These are phyloP conservation scores for Tricholoma sp. DNA, from an alignment of 768 basidiomycete species.

Conservation along the genomic window DNA sequence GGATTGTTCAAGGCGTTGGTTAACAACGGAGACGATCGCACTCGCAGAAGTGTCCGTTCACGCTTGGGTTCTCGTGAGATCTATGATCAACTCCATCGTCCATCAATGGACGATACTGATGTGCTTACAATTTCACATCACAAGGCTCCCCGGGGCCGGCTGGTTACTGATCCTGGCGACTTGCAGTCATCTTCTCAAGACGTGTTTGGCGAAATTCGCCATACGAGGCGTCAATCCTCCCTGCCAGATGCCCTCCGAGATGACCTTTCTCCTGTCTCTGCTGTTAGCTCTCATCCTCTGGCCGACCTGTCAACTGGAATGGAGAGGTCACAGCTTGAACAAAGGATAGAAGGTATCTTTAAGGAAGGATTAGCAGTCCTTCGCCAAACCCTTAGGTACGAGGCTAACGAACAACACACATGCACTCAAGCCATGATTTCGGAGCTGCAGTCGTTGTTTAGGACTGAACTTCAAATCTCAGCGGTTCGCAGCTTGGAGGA, in stretches of 20 bases:
- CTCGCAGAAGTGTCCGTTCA: constrained; percentile 69
- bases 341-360: constrained; percentile 55
- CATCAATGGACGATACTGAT: constrained; percentile 74
- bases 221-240: constrained; percentile 51
- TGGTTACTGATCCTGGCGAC: constrained; percentile 55
- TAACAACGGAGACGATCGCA: constrained; percentile 55
- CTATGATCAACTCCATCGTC: constrained; percentile 60
- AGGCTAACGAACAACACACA: constrained; percentile 24
- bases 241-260: constrained; percentile 51
- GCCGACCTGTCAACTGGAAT: constrained; percentile 52
- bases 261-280: constrained; percentile 39
- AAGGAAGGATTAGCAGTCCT: constrained; percentile 64
- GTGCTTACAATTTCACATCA: constrained; percentile 65
- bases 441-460: constrained; percentile 65
- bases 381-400: constrained; percentile 31
- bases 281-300: constrained; percentile 35
- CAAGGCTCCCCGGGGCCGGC: constrained; percentile 45
- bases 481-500: constrained; percentile 54
- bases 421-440: constrained; percentile 58
- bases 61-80: constrained; percentile 70
- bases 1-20: constrained; percentile 81
- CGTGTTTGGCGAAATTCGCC: constrained; percentile 29
- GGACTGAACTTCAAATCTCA: constrained; percentile 61
- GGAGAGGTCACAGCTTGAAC: constrained; percentile 57
- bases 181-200: constrained; percentile 25